Base-by-base conservation (phyloP, 1,284 basidiomycete genomes). In the Pulchroboletus neoregius region DNA sequence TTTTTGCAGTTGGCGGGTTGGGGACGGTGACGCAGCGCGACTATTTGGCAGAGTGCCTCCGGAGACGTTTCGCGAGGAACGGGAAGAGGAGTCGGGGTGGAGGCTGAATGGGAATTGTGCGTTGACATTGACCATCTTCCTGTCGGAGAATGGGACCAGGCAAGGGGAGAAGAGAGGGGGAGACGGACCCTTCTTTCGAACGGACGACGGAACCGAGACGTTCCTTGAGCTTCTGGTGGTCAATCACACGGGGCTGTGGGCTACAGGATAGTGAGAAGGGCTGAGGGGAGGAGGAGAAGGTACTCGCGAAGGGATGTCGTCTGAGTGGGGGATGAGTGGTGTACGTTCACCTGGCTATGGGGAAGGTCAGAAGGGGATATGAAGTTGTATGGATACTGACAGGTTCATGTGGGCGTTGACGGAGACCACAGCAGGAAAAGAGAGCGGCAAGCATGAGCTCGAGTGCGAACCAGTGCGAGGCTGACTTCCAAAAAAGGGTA, bases 121-220 rank as follows among this genome's bases (percentile, higher is more conserved):
- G 48, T 74, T 74, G 12, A 86, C 75, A 47, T 83, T 84, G 52
- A 86, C 83, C 84, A 86, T 86, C 73, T 80, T 83, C 35, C 84
- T 85, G 61, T 37, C 28, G 39, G 44, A 36, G 15, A 26, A 26
- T 49, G 35, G 37, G 37, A 8, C 30, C 18, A 4, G 39, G 34
- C 43, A 40, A 46, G 30, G 33, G 10, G 23, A 30, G 39, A 41
- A 40, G 38, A 23, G 32, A 15, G n/a, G 30, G 23, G 18, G 2
- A 9, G 32, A 69, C 75, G 48, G 49, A 83, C 82, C 79, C 74
- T 68, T 84, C 79, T 58, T 82, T 82, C 0, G 76, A 64, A 4
- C 79, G 77, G 22, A 85, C 80, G 40, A 85, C 83, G 18, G 69
- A 67, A 3, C 71, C 72, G 18, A 85, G 69, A 5, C 78, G 71